A percentile compares a stretch with the other conserved stretches of the same genome.
Evolutionary conservation across 2,329 filamentous ascomycete genomes (phyloP).

Genomic region (Venturia nashicola): DNA sequence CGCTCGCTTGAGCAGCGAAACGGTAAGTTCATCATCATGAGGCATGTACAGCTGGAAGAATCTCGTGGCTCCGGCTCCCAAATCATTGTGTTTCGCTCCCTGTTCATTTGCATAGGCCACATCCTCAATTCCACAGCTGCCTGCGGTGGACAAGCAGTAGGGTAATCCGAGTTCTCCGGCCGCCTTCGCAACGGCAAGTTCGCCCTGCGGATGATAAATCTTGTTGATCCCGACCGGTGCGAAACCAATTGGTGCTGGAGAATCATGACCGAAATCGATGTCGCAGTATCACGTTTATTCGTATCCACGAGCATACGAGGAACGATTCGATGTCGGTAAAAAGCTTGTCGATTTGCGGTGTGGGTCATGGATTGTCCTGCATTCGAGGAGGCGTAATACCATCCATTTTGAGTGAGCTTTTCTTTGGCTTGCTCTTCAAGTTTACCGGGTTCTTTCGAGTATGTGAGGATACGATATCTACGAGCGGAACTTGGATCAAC

Average conservation of each 20-base stretch:
- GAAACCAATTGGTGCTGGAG: constrained; percentile 50
- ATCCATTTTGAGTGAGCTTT: constrained; percentile 45
- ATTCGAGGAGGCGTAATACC: constrained; percentile 47
- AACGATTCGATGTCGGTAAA: constrained; percentile 51
- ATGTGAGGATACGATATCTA: neutral
- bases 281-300: constrained; percentile 43
- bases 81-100: constrained; percentile 17
- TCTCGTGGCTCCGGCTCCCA: constrained; percentile 24
- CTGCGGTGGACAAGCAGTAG: constrained; percentile 48
- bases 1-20: constrained; percentile 44
- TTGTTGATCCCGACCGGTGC: constrained; percentile 54
- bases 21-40: constrained; percentile 47
- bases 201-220: constrained; percentile 48
- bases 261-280: constrained; percentile 45
- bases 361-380: constrained; percentile 42
- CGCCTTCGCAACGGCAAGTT: constrained; percentile 47
- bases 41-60: constrained; percentile 56
- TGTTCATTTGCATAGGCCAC: constrained; percentile 41
- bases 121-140: constrained; percentile 43
- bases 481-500: neutral
- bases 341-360: constrained; percentile 48
- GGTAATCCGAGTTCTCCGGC: constrained; percentile 47
- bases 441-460: constrained; percentile 39
- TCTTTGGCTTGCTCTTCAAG: constrained; percentile 46
- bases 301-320: constrained; percentile 51